Base-by-base conservation (phyloP, 805 yeast species). In the Candida ulmi region DNA sequence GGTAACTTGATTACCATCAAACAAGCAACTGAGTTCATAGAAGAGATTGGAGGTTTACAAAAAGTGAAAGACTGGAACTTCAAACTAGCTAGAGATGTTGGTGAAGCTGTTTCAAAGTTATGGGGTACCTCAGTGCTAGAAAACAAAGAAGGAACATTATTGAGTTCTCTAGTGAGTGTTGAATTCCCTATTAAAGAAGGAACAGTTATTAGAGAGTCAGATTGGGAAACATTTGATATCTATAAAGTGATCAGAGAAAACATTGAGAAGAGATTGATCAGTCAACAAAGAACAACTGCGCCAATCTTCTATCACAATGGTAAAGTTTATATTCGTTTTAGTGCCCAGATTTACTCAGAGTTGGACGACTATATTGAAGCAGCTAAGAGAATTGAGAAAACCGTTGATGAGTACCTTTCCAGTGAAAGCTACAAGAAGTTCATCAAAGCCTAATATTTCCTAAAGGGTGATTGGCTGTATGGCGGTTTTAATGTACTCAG, bases 321-420 rank as follows among this genome's bases (percentile, higher is more conserved):
- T 3, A 47, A 48, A 24, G 33, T 69, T 23, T 72, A 62, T 58
- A 59, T 64, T 19, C 68, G 91, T 44, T 73, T 78, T 45, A 71
- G 81, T 39, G 79, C 79, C 19, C 83, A 78, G 50, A 58, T 78
- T 8, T 82, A 78, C 55, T 72, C 76, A 44, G 83, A 78, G 34
- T 46, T 72, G 13, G 61, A 61, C 6, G 88, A 82, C 48, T 80
- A 67, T 54, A 61, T 63, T 24, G 55, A 60, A 35, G 81, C 77
- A 4, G 64, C 72, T 19, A 61, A 64, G 16, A 59, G 59, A 2
- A 51, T 78, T 25, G 50, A 61, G 19, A 50, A 61, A 15, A 60
- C 56, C 8, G 41, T 70, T 15, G 50, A 57, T 6, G 51, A 51
- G 15, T 55, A 46, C 21, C 47, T 46, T 16, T 37, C 36, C 11